Evolutionary conservation across 1,284 basidiomycete species (phyloP).

Genomic region (Sanguinoderma infundibulare): DNA sequence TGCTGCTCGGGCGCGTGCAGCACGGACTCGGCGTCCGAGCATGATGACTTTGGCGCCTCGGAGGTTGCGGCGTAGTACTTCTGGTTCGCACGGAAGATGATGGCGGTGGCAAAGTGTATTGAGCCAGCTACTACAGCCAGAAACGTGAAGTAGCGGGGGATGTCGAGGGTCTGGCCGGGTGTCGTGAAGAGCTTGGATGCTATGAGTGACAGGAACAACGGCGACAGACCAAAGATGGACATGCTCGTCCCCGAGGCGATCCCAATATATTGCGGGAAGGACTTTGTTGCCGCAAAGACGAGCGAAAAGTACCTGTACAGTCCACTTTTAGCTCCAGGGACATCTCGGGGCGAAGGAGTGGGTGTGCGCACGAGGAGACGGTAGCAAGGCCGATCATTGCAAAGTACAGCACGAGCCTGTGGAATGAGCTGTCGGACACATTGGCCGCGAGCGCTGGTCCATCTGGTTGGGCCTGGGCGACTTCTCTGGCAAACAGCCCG

Average conservation of each 20-base stretch:
- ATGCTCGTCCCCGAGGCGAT: constrained; percentile 68
- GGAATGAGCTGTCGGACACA: constrained; percentile 50
- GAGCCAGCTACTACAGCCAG: constrained; percentile 56
- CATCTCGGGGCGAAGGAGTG: not conserved
- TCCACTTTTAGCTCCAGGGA: not conserved
- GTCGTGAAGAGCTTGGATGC: constrained; percentile 64
- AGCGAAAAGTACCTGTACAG: constrained; percentile 69
- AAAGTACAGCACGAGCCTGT: constrained; percentile 60
- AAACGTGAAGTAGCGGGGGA: constrained; percentile 60
- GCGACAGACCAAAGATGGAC: constrained; percentile 78
- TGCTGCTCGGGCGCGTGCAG: constrained; percentile 10
- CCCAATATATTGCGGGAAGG: constrained; percentile 66
- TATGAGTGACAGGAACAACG: constrained; percentile 69
- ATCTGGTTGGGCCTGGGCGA: constrained; percentile 47
- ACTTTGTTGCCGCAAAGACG: constrained; percentile 74
- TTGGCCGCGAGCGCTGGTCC: too few species aligned
- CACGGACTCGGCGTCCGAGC: not conserved
- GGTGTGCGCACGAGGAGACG: constrained; percentile 67
- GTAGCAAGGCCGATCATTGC: constrained; percentile 67
- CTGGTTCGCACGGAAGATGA: constrained; percentile 26
- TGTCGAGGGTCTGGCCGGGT: constrained; percentile 51
- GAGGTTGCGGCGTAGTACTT: not conserved
- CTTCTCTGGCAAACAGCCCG: constrained; percentile 61
- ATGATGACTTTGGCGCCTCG: not conserved
- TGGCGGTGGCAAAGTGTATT: constrained; percentile 57